Evolutionary conservation across 495 filamentous ascomycete genomes (phyloP).

Genomic region (Daldinia decipiens): DNA sequence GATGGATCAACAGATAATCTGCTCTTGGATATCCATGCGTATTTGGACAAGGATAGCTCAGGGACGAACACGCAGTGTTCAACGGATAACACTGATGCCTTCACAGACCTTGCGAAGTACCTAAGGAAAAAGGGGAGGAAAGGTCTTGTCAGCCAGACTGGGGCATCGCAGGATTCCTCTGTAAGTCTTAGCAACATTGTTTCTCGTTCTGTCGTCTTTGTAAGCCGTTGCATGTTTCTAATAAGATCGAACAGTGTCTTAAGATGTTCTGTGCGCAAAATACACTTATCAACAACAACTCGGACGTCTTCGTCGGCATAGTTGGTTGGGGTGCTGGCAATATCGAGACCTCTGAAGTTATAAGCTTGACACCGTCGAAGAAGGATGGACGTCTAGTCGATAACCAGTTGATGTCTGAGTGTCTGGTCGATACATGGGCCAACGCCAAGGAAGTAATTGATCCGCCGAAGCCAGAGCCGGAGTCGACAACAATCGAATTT

Average conservation of each 20-base stretch:
- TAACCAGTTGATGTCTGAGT: conserved; percentile 53
- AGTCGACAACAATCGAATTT: not conserved
- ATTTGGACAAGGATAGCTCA: conserved; percentile 66
- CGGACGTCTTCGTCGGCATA: conserved; percentile 63
- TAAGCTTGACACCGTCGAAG: conserved; percentile 57
- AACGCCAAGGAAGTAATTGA: conserved; percentile 23
- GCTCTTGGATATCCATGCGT: conserved; percentile 64
- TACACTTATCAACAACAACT: conserved; percentile 58
- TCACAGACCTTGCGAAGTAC: conserved; percentile 59
- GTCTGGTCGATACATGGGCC: conserved; percentile 49
- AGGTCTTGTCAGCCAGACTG: conserved; percentile 65
- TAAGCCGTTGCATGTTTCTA: not conserved
- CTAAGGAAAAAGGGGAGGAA: conserved; percentile 60
- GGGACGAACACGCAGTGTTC: conserved; percentile 64
- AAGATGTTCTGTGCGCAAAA: conserved; percentile 59
- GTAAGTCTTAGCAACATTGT: conserved; percentile 33
- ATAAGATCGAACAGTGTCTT: conserved; percentile 47
- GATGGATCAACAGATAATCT: conserved; percentile 64
- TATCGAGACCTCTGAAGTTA: conserved; percentile 57
- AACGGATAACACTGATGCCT: conserved; percentile 62
- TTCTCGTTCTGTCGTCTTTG: not conserved
- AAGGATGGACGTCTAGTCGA: conserved; percentile 53
- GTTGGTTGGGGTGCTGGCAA: conserved; percentile 62
- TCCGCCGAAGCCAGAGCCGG: not conserved
- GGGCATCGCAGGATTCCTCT: conserved; percentile 53